A percentile compares a stretch with the other conserved stretches of the same genome.
Conservation (phyloP, 1,284 basidiomycete genomes). For the Tilletia horrida region DNA sequence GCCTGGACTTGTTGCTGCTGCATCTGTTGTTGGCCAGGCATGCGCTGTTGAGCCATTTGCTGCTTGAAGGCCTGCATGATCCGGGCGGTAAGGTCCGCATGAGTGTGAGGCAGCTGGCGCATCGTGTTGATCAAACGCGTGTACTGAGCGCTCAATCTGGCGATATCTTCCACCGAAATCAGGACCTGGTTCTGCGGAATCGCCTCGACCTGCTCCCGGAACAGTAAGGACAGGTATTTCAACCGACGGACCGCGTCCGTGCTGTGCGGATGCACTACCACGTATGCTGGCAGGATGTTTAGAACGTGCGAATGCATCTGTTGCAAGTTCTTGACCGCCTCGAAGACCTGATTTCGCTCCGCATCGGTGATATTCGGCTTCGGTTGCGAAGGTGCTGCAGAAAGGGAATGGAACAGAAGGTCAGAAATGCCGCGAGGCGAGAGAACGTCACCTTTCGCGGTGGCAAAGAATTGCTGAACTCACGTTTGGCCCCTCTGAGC, state of each 20-base stretch:
- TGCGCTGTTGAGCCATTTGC: background rate
- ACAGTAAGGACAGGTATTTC: background rate
- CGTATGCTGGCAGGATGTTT: background rate
- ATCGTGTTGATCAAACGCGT: slow-evolving; percentile 9
- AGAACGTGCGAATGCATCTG: background rate
- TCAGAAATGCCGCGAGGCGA: no score
- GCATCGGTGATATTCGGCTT: slow-evolving; percentile 11
- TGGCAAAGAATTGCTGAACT: background rate
- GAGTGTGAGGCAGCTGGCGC: background rate
- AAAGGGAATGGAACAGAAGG: background rate
- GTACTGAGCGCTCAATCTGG: slow-evolving; percentile 9
- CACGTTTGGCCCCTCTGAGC: slow-evolving; percentile 30
- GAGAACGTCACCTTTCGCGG: no score
- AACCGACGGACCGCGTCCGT: slow-evolving; percentile 3
- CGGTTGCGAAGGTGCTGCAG: background rate
- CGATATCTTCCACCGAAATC: background rate
- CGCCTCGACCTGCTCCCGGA: slow-evolving; percentile 16
- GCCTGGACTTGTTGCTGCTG: slow-evolving; percentile 18
- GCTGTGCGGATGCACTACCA: background rate
- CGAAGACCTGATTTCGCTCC: background rate
- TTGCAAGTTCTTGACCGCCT: background rate
- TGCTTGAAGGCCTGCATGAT: slow-evolving; percentile 2
- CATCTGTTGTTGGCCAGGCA: background rate
- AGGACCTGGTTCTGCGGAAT: background rate
- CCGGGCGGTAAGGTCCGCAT: background rate